Conservation (phyloP, 805 yeast species). For the Sugiyamaella valdiviana region DNA sequence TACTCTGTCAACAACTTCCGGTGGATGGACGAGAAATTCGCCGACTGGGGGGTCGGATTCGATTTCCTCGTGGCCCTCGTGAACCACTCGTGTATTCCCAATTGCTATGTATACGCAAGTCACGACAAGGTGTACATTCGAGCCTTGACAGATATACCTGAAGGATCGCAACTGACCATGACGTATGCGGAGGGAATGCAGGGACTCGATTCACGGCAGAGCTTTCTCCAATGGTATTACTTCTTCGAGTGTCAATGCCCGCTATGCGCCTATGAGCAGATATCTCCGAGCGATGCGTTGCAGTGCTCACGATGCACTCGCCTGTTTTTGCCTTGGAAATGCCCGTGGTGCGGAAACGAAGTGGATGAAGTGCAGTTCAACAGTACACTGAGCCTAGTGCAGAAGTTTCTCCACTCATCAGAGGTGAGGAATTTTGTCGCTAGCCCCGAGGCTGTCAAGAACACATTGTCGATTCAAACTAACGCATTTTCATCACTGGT, state of each 20-base stretch:
- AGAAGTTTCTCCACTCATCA: not conserved
- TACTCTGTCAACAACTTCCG: not conserved
- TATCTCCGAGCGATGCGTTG: not conserved
- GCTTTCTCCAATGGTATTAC: not conserved
- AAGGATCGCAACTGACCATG: not conserved
- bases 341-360: not conserved
- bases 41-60: not conserved
- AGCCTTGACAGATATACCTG: not conserved
- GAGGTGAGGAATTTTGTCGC: not conserved
- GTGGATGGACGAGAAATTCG: not conserved
- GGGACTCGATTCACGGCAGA: not conserved
- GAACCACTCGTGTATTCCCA: not conserved
- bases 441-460: too few species aligned
- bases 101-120: not conserved
- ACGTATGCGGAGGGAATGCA: not conserved
- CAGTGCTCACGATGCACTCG: not conserved
- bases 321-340: not conserved
- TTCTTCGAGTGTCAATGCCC: conserved; percentile 1
- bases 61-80: not conserved
- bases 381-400: not conserved
- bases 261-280: not conserved
- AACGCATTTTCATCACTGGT: too few species aligned
- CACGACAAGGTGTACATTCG: not conserved
- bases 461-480: not conserved
- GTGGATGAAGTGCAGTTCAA: not conserved